Conservation (phyloP, 306 rosid genomes). For the Rosa rugosa region DNA sequence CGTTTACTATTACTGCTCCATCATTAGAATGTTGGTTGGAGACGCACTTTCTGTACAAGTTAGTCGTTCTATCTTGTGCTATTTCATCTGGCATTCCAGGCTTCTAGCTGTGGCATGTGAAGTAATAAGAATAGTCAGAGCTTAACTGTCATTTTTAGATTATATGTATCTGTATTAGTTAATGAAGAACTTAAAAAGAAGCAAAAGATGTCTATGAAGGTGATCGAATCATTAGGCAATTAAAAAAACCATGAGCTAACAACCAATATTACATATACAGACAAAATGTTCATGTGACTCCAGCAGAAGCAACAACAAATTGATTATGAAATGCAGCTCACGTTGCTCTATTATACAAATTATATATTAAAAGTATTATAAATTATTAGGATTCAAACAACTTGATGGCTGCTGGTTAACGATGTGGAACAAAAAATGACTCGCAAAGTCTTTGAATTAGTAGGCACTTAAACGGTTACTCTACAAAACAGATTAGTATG, state of each 20-base stretch:
- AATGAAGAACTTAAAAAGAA: neutral
- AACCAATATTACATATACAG: neutral
- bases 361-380: neutral
- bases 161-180: neutral
- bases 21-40: neutral
- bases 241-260: neutral
- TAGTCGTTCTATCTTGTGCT: neutral
- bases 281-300: neutral
- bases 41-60: neutral
- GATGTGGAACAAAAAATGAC: neutral
- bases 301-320: neutral
- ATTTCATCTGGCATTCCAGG: neutral
- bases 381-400: neutral
- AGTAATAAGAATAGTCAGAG: neutral
- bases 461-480: neutral
- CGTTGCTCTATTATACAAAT: neutral
- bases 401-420: neutral
- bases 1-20: neutral
- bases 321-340: neutral
- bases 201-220: neutral
- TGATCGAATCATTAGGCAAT: neutral
- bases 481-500: neutral
- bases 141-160: neutral
- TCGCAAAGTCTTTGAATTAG: neutral
- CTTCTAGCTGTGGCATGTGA: neutral